Conservation (phyloP, 352 stramenopile genomes). For the Phytophthora fragariaefolia region DNA sequence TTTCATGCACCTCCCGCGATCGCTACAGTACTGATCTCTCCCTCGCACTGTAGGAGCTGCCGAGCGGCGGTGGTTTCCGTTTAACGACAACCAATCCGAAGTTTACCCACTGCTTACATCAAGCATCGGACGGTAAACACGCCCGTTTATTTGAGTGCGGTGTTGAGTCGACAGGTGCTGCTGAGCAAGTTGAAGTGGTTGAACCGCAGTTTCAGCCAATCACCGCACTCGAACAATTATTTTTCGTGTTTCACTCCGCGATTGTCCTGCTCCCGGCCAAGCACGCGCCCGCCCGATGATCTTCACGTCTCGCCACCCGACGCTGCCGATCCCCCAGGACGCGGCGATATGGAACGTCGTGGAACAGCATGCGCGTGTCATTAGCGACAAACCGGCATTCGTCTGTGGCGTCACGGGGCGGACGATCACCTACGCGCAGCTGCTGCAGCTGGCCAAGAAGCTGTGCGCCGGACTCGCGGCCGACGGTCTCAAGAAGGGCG, state of each 20-base stretch:
- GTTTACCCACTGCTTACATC: too few species aligned
- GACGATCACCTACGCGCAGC: not conserved
- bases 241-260: not conserved
- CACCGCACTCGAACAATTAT: not conserved
- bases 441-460: not conserved
- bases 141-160: too few species aligned
- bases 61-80: too few species aligned
- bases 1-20: too few species aligned
- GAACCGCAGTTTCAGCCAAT: not conserved
- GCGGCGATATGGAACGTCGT: not conserved
- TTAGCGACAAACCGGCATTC: not conserved
- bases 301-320: conserved; percentile 1
- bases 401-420: not conserved
- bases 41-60: too few species aligned
- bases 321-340: not conserved
- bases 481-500: not conserved
- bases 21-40: too few species aligned
- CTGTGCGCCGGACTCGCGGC: not conserved
- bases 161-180: not conserved
- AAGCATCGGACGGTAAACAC: too few species aligned
- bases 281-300: not conserved
- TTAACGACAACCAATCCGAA: too few species aligned
- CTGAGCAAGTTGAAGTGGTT: not conserved
- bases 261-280: not conserved
- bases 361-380: not conserved